These are phyloP conservation scores for Volvox reticuliferus DNA, from an alignment of 139 green algal species.

Conservation along the genomic window DNA sequence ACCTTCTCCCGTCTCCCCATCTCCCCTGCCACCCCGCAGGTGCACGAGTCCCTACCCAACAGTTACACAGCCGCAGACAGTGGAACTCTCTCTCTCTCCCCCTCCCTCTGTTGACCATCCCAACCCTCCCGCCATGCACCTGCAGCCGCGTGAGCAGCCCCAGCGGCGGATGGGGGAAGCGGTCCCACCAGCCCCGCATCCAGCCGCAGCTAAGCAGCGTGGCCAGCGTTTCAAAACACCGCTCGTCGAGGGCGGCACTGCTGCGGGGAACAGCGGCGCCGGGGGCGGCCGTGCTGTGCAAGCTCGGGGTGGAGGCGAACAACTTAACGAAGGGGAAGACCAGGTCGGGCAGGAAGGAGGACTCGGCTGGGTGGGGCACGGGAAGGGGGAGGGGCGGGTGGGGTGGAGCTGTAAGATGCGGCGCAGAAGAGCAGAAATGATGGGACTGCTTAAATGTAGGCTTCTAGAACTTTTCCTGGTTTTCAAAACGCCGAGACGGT, in stretches of 20 bases:
- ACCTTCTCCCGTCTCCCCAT: too few species aligned
- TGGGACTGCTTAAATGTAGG: too few species aligned
- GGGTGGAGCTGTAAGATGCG: background rate
- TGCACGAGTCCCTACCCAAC: too few species aligned
- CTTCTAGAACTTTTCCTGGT: too few species aligned
- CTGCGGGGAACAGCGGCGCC: conserved; percentile 35
- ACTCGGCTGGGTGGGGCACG: conserved; percentile 53
- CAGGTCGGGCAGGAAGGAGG: conserved; percentile 67
- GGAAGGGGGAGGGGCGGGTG: background rate
- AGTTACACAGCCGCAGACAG: too few species aligned
- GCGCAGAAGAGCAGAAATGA: too few species aligned
- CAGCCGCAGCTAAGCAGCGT: conserved; percentile 62
- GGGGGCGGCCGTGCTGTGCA: background rate
- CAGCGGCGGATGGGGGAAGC: conserved; percentile 75
- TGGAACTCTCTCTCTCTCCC: too few species aligned
- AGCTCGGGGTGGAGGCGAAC: conserved; percentile 26
- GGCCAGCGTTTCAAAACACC: conserved; percentile 64
- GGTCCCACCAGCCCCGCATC: conserved; percentile 71
- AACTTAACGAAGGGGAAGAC: conserved; percentile 79
- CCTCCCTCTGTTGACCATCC: too few species aligned
- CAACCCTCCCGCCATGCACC: conserved; percentile 19
- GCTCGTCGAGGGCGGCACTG: conserved; percentile 33
- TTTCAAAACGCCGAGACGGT: too few species aligned
- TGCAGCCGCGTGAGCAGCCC: conserved; percentile 61
- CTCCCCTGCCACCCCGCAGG: too few species aligned